These are phyloP conservation scores for Cytospora leucostoma DNA, from an alignment of 2,329 filamentous ascomycete genomes.

Conservation along the genomic window DNA sequence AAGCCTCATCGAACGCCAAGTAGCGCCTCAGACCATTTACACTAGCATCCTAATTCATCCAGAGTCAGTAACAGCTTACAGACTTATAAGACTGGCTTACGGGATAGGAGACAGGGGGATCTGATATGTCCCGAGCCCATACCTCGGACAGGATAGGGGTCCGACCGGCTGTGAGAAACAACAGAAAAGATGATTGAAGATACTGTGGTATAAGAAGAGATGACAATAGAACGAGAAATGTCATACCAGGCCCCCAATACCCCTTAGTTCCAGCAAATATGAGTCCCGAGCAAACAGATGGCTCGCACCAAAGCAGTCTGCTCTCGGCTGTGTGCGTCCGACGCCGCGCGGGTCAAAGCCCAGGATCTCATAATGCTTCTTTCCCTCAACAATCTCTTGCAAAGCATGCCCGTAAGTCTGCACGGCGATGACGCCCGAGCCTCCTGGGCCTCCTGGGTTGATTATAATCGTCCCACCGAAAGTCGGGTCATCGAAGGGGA, in stretches of 20 bases:
- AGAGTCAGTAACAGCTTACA: not conserved
- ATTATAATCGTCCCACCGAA: conserved; percentile 47
- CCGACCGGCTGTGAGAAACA: too few species aligned
- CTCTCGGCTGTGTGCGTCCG: conserved; percentile 39
- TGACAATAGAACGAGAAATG: too few species aligned
- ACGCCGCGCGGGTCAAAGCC: conserved; percentile 49
- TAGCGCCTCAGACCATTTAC: conserved; percentile 32
- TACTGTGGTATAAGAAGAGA: not conserved
- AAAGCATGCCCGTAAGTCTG: conserved; percentile 34
- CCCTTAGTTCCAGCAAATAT: conserved; percentile 36
- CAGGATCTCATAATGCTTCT: conserved; percentile 44
- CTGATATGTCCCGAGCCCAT: too few species aligned
- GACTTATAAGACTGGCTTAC: not conserved
- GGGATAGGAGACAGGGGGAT: not conserved
- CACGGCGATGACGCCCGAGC: conserved; percentile 40
- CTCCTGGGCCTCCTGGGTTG: conserved; percentile 50
- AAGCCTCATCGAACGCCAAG: conserved; percentile 33
- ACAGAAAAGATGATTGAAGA: not conserved
- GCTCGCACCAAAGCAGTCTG: conserved; percentile 41
- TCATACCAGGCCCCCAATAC: conserved; percentile 34
- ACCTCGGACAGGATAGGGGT: too few species aligned
- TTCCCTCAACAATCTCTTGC: conserved; percentile 34
- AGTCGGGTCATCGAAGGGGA: conserved; percentile 39
- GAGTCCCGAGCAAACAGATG: conserved; percentile 36
- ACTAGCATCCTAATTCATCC: conserved; percentile 19